Evolutionary conservation across 169 alveolate species (phyloP).

Genomic region (Cryptosporidium ubiquitum): DNA sequence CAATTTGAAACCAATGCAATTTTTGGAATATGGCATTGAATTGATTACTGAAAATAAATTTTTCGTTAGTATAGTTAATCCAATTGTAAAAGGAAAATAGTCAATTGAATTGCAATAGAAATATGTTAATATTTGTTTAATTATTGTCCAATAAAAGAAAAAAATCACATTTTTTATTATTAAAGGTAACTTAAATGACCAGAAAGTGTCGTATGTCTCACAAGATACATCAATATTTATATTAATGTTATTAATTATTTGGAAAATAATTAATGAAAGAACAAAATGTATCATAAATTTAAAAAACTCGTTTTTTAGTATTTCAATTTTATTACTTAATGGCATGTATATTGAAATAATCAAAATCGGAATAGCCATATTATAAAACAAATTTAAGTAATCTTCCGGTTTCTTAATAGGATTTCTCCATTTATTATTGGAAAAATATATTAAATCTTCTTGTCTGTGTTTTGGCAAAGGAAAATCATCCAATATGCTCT

Average conservation of each 20-base stretch:
- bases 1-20: slow-evolving; percentile 39
- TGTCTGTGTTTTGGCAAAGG: slow-evolving; percentile 62
- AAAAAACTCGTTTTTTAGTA: neutral
- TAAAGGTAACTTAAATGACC: slow-evolving; percentile 47
- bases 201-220: slow-evolving; percentile 25
- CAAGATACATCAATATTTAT: slow-evolving; percentile 37
- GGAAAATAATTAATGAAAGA: slow-evolving; percentile 11
- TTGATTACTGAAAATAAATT: neutral
- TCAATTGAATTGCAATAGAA: neutral
- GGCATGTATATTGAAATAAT: slow-evolving; percentile 6
- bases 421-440: slow-evolving; percentile 41
- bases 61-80: neutral
- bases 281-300: slow-evolving; percentile 2
- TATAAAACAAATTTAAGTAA: neutral
- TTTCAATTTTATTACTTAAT: slow-evolving; percentile 8
- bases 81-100: slow-evolving; percentile 52
- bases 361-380: slow-evolving; percentile 1
- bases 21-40: slow-evolving; percentile 50
- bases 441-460: slow-evolving; percentile 32
- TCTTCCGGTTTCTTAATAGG: neutral
- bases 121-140: slow-evolving; percentile 10
- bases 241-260: neutral
- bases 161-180: slow-evolving; percentile 40
- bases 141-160: slow-evolving; percentile 36
- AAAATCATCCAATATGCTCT: slow-evolving; percentile 51